Evolutionary conservation across 176 grass and related monocot genomes (phyloP), one percentile per base, ranked within the genome.

Genomic region (Bromus sterilis): DNA sequence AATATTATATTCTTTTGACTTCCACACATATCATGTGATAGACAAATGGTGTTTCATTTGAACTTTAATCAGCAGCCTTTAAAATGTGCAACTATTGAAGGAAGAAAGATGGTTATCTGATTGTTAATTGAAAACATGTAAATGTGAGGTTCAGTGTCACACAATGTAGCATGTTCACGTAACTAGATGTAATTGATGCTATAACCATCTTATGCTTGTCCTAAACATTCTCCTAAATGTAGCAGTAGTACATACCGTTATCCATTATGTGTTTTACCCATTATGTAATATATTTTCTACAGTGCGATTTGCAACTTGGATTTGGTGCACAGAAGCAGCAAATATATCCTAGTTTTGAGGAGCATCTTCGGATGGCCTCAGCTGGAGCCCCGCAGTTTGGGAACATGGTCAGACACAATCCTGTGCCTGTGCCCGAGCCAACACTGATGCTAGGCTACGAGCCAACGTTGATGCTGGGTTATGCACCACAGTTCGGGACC

Each of bases 401-500:
- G 56, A 36, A 1, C 60, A 83, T 90, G 75, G 71, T 30, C 25
- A 86, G 83, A 30, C 88, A 91, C 76, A 83, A 74, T 71, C 28
- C 89, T 9, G 55, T 56, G n/a, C 55, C 55, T 1, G 55, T 56
- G 69, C 69, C 69, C 0, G 84, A 93, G 49, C 86, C 91, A 55
- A 82, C 93, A 9, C 69, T 90, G 79, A 90, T 87, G 86, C 74
- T 93, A 74, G 91, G 89, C 62, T 95, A 95, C 77, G 84, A 93
- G 49, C 86, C 91, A 66, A 82, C 93, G 4, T 66, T 90, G 79
- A 90, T 87, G 86, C 77, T 93, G 53, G 91, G 89, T 60, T 95
- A 95, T 82, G 62, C 76, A 0, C 70, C 91, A 66, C 86, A 84
- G 66, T 68, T 93, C 3, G 81, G 85, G 15, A 83, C 72, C 65